These are phyloP conservation scores for Abelmoschus esculentus DNA, from an alignment of 345 rosid genomes.

Conservation along the genomic window DNA sequence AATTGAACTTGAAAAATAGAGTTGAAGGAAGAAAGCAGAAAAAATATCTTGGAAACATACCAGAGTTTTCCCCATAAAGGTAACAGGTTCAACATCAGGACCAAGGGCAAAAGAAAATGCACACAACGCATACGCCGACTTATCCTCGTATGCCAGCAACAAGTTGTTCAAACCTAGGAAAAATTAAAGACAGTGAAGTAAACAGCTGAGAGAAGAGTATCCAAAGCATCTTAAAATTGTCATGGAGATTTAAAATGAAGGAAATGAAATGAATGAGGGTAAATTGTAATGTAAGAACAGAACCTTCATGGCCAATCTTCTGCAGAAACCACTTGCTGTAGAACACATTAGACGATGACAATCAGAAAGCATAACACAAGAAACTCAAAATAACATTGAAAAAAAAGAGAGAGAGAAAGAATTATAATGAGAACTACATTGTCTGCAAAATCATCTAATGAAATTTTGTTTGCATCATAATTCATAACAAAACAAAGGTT, in stretches of 20 bases:
- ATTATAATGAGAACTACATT: too few relatives aligned
- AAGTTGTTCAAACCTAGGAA: constrained; percentile 67
- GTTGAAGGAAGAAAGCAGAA: background rate
- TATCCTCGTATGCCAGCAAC: constrained; percentile 82
- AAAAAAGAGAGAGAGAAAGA: background rate
- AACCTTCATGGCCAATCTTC: constrained; percentile 93
- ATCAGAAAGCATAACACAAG: background rate
- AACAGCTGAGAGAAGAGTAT: background rate
- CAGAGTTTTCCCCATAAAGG: constrained; percentile 57
- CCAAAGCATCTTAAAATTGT: background rate
- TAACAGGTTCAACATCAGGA: background rate
- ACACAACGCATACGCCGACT: constrained; percentile 91
- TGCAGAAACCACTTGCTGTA: constrained; percentile 95
- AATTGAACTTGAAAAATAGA: background rate
- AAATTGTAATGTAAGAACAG: constrained; percentile 6
- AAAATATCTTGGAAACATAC: constrained; percentile 25
- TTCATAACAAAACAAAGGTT: background rate
- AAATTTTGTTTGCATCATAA: too few relatives aligned
- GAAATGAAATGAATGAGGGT: background rate
- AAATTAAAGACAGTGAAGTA: background rate
- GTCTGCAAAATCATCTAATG: too few relatives aligned
- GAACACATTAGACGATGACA: constrained; percentile 15
- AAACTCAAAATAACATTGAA: background rate
- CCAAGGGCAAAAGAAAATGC: constrained; percentile 63
- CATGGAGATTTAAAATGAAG: background rate